Conservation (phyloP, 306 rosid species). For the Canavalia gladiata region DNA sequence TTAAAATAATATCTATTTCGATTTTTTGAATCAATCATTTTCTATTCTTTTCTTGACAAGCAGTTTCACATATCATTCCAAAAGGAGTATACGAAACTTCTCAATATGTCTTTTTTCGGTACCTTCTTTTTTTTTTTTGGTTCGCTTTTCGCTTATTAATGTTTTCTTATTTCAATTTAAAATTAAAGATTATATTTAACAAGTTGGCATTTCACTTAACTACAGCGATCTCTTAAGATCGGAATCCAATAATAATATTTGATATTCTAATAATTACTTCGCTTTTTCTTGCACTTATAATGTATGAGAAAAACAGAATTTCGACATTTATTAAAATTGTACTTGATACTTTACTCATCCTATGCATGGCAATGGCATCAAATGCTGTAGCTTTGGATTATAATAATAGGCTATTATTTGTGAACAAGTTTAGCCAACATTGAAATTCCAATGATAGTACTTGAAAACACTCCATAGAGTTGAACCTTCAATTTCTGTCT, state of each 20-base stretch:
- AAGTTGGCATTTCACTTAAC: neutral
- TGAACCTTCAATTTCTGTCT: slow-evolving; percentile 21
- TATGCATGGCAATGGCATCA: neutral
- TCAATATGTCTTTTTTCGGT: neutral
- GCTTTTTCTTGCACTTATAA: no score
- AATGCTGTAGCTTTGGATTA: neutral
- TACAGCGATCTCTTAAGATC: no score
- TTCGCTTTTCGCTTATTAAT: neutral
- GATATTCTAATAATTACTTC: neutral
- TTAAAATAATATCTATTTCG: neutral
- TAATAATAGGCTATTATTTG: neutral
- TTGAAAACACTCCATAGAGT: neutral
- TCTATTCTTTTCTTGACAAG: neutral
- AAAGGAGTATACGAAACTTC: slow-evolving; percentile 2
- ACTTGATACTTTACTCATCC: neutral
- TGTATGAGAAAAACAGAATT: neutral
- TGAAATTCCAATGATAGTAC: neutral
- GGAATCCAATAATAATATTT: neutral
- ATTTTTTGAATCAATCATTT: neutral
- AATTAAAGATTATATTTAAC: neutral
- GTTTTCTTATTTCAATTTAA: neutral
- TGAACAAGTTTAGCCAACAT: neutral
- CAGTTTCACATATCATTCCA: neutral
- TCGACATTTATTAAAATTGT: neutral
- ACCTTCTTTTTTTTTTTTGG: neutral